Base-by-base conservation (phyloP, 139 green algal genomes). In the Spirogloea muscicola region DNA sequence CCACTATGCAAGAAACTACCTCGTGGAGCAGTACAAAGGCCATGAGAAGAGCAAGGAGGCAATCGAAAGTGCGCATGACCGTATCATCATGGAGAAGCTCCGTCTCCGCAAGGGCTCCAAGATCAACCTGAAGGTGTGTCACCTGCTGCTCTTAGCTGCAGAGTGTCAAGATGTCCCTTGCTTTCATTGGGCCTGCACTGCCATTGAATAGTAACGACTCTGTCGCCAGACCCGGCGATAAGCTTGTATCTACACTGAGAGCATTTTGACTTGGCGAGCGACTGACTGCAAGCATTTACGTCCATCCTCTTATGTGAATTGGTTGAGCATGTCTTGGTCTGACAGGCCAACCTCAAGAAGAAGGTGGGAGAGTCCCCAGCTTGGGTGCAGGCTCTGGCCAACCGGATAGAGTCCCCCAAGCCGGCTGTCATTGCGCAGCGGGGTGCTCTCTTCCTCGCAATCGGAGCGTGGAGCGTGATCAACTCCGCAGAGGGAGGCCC, bases 1-100 rank as follows among this genome's bases (percentile, higher is more conserved):
- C 13, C 49, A 73, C n/a, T 76, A 87, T 9, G 84, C 84, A 44
- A 74, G 72, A n/a, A 86, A 85, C 74, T 88, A 82, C 60, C 67
- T 88, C n/a, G 46, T 88, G 33, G 13, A 71, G 48, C 34, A 86
- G 64, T 74, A 88, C 72, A 41, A 33, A 29, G 49, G 63, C 4
- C 62, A 88, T 69, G 60, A 77, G 49, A 18, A n/a, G 40, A 80
- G 71, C 27, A 57, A 67, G 29, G 84, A 88, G 51, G 44, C 78
- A 2, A 87, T 88, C 48, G 84, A 88, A 58, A 37, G 42, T 13
- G 84, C 83, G 7, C 82, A 74, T 49, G 83, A 87, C 43, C 79
- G 75, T 29, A 85, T 87, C 58, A 87, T 87, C 49, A 37, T 51
- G 34, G 73, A 84, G 76, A 85, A 85, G 18, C 58, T 84, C 16